Base-by-base conservation (phyloP, 345 rosid species). In the Gossypium anomalum region DNA sequence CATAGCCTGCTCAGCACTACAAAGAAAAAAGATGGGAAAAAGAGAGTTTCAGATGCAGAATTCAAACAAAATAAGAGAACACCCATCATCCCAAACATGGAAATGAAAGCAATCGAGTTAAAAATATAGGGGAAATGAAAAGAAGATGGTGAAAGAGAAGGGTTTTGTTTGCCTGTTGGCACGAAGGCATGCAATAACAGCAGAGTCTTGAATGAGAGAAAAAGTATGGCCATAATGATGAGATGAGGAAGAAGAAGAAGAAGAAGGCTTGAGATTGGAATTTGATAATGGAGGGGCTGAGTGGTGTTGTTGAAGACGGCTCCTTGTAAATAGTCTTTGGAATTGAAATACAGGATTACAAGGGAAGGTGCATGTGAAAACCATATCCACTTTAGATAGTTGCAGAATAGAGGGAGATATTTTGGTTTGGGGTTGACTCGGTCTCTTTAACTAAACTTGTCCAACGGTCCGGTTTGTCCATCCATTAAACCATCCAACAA, bases 131-230 rank as follows among this genome's bases (percentile, higher is more conserved):
- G 6, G 2, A 51, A 49, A 9, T 9, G 25, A 9, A 1, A 6
- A 70, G 14, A 19, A 66, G 2, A 55, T 15, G 1, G 61, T 22
- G 19, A 17, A 25, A 53, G 0, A 38, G 63, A 7, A 45, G 23
- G 9, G 3, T 48, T 48, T 57, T 57, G 14, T 57, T 66, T 75
- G 38, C 78, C 72, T 75, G 62, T 69, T 72, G 74, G 86, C 84
- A 59, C 88, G 89, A 74, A 88, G 92, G 83, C 92, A 86, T 49
- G 92, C 88, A 70, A 88, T 86, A 72, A 88, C 75, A 69, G 88
- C 88, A 20, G 88, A 80, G 64, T 65, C 75, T 34, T 80, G 82
- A 58, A 86, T 86, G 56, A 52, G 47, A 47, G 86, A 76, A 44
- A 83, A 65, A 59, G 88, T 61, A 73, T 60, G 43, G 9, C 29